Percentiles rank a stretch among this genome's conserved stretches.
phyloP scores from a whole-genome alignment of 139 green algal genomes.

The Chlamydomonas schloesseri region DNA sequence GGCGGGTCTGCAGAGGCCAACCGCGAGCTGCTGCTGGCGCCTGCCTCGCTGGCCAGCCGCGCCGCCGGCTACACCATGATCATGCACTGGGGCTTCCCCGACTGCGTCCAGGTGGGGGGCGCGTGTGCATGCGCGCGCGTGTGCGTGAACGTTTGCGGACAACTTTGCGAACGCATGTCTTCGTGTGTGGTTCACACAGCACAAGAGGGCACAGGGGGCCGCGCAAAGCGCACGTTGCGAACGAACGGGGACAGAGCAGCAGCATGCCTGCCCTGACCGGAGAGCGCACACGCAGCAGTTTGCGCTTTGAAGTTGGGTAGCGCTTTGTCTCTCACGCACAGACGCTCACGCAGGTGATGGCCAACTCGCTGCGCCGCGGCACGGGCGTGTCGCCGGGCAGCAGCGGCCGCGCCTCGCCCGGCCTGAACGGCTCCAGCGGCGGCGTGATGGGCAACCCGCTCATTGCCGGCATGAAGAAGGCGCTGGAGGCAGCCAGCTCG shows the following conservation, averaged over 20 bases:
- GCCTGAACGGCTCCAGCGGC: neutral
- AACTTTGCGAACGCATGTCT: too few relatives aligned
- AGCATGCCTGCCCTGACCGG: too few relatives aligned
- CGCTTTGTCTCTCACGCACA: too few relatives aligned
- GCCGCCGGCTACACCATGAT: slow-evolving; percentile 37
- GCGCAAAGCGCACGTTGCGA: too few relatives aligned
- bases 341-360: neutral
- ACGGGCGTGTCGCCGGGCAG: neutral
- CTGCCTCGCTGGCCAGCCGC: slow-evolving; percentile 9
- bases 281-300: too few relatives aligned
- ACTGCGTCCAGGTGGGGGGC: neutral
- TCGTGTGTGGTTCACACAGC: too few relatives aligned
- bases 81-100: slow-evolving; percentile 32
- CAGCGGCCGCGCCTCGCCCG: neutral
- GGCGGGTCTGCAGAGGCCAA: slow-evolving; percentile 24
- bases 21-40: slow-evolving; percentile 34
- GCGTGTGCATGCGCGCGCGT: too few relatives aligned
- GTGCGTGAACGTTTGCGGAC: too few relatives aligned
- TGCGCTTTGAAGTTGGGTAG: too few relatives aligned
- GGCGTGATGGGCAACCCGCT: neutral
- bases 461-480: slow-evolving; percentile 25
- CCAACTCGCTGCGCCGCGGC: slow-evolving; percentile 27
- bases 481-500: slow-evolving; percentile 4
- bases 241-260: too few relatives aligned
- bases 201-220: too few relatives aligned